A percentile compares a stretch with the other conserved stretches of the same genome.
phyloP scores from a whole-genome alignment of 1,139 yeast genomes.

The Zygoascus sp. region DNA sequence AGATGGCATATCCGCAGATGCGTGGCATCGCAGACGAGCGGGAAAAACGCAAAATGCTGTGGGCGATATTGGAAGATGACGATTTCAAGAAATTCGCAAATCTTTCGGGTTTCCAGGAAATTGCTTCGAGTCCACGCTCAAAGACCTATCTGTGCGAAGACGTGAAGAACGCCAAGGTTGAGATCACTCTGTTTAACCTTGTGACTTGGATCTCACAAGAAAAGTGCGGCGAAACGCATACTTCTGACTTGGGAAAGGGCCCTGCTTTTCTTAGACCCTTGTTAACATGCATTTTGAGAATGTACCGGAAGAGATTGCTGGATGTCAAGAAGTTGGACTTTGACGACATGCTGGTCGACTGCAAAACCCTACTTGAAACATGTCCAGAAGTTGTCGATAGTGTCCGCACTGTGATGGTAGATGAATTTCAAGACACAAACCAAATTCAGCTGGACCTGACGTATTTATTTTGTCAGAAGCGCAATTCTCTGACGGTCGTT shows the following conservation, averaged over 20 bases:
- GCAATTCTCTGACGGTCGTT: constrained; percentile 66
- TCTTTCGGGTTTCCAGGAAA: not conserved
- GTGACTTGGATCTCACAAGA: constrained; percentile 4
- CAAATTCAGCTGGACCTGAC: constrained; percentile 66
- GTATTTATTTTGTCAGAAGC: constrained; percentile 49
- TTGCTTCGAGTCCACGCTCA: not conserved
- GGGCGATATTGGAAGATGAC: constrained; percentile 12
- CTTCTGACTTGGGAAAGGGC: not conserved
- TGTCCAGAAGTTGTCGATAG: constrained; percentile 46
- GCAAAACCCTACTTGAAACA: constrained; percentile 47
- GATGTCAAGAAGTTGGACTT: constrained; percentile 56
- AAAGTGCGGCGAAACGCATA: constrained; percentile 3
- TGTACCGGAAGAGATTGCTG: constrained; percentile 49
- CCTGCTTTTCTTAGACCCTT: not conserved
- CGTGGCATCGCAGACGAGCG: constrained; percentile 64
- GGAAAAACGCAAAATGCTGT: constrained; percentile 51
- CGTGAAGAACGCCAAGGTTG: not conserved
- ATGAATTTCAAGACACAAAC: constrained; percentile 93
- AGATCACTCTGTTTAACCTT: not conserved
- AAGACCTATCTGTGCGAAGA: not conserved
- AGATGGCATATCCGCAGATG: constrained; percentile 43
- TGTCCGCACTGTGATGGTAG: constrained; percentile 73
- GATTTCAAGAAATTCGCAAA: not conserved
- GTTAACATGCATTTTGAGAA: constrained; percentile 11
- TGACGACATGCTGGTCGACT: constrained; percentile 69